Conservation (phyloP, 2,329 filamentous ascomycete genomes). For the Blastomyces emzantsi region DNA sequence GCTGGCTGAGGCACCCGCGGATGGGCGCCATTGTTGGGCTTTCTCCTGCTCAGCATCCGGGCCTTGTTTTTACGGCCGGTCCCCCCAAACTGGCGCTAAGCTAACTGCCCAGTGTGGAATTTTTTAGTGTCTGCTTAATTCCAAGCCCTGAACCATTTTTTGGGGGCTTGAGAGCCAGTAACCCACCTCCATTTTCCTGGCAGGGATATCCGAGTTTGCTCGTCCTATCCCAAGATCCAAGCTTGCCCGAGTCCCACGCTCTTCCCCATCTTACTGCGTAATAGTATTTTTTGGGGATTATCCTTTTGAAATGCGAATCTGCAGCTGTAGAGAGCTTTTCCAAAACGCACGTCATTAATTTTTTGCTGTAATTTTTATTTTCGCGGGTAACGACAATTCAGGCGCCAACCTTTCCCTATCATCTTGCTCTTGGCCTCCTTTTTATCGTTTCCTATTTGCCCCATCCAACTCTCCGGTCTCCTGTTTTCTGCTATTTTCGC, state of each 20-base stretch:
- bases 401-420: slow-evolving; percentile 5
- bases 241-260: slow-evolving; percentile 8
- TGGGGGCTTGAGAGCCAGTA: slow-evolving; percentile 6
- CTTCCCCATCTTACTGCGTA: not conserved
- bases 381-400: slow-evolving; percentile 5
- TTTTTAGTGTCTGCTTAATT: not conserved
- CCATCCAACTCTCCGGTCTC: not conserved
- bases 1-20: not conserved
- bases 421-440: not conserved
- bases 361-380: not conserved
- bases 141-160: slow-evolving; percentile 7
- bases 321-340: not conserved
- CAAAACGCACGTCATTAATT: slow-evolving; percentile 1
- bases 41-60: slow-evolving; percentile 1
- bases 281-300: slow-evolving; percentile 10
- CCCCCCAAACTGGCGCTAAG: not conserved
- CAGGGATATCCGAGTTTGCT: slow-evolving; percentile 10
- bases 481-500: not conserved
- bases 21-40: not conserved
- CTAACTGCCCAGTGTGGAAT: not conserved
- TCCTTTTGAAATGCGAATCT: slow-evolving; percentile 2
- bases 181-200: slow-evolving; percentile 4
- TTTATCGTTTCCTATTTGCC: not conserved
- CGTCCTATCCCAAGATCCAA: slow-evolving; percentile 9
- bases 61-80: not conserved